Conservation (phyloP, 1,284 basidiomycete species). For the Xanthoconium separans region DNA sequence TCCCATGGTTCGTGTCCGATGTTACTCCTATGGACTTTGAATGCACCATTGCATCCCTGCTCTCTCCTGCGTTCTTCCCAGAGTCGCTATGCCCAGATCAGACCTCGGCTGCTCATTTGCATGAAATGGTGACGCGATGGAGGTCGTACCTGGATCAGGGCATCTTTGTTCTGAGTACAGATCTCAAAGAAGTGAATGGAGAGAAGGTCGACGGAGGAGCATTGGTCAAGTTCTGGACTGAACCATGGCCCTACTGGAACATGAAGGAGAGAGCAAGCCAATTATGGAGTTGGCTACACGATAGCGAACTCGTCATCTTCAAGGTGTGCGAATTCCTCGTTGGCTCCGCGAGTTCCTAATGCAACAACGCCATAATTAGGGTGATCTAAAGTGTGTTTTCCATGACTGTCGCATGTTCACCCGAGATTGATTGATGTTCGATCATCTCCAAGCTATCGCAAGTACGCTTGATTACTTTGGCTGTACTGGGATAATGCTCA, state of each 20-base stretch:
- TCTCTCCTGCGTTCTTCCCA: slow-evolving; percentile 62
- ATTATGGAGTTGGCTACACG: slow-evolving; percentile 59
- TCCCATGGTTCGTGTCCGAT: slow-evolving; percentile 94
- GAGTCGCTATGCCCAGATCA: slow-evolving; percentile 23
- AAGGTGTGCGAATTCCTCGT: slow-evolving; percentile 53
- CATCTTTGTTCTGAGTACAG: slow-evolving; percentile 61
- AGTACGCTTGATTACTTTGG: slow-evolving; percentile 48
- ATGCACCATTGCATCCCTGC: slow-evolving; percentile 48
- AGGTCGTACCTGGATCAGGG: slow-evolving; percentile 66
- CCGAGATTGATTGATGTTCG: slow-evolving; percentile 1
- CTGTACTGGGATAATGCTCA: slow-evolving; percentile 24
- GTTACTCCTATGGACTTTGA: slow-evolving; percentile 81
- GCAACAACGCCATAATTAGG: slow-evolving; percentile 42
- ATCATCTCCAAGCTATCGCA: slow-evolving; percentile 63
- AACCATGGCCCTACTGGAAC: slow-evolving; percentile 81
- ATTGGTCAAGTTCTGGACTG: slow-evolving; percentile 80
- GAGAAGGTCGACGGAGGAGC: slow-evolving; percentile 12
- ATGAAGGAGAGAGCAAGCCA: slow-evolving; percentile 61
- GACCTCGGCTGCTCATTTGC: slow-evolving; percentile 44
- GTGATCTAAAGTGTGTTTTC: slow-evolving; percentile 79
- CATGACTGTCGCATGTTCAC: not conserved
- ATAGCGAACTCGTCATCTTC: slow-evolving; percentile 85
- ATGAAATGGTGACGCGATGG: slow-evolving; percentile 74
- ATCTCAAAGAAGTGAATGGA: slow-evolving; percentile 39
- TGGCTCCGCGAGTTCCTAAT: not conserved